These are phyloP conservation scores for Antitrichia curtipendula DNA, from an alignment of 225 moss, liverwort and hornwort genomes.

Conservation along the genomic window DNA sequence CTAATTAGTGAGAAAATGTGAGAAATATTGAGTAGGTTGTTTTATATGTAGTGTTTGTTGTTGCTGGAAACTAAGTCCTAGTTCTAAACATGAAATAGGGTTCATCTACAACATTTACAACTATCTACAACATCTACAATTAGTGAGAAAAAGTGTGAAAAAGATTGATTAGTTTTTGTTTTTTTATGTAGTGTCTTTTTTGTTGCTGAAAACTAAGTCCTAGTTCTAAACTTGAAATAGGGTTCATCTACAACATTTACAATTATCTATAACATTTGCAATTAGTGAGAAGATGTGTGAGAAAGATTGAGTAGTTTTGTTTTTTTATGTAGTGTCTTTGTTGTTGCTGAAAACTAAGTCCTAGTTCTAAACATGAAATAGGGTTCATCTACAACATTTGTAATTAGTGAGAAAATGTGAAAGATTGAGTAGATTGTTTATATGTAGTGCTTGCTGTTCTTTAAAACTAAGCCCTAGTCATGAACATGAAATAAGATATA, in stretches of 20 bases:
- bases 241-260: not conserved
- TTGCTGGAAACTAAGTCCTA: no score
- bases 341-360: not conserved
- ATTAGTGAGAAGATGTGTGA: not conserved
- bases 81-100: no score
- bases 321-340: not conserved
- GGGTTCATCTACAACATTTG: not conserved
- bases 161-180: not conserved
- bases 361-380: not conserved
- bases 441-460: no score
- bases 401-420: no score
- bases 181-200: not conserved
- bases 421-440: no score
- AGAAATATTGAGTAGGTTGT: not conserved
- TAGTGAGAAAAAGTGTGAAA: no score
- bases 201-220: not conserved
- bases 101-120: no score
- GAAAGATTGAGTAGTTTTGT: not conserved
- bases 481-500: no score
- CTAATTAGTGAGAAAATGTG: no score
- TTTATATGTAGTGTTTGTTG: not conserved
- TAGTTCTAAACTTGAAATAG: not conserved
- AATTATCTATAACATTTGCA: not conserved
- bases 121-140: no score
- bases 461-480: no score